A percentile compares a stretch with the other conserved stretches of the same genome.
These are phyloP conservation scores for Globisporangium camurandrum DNA, from an alignment of 352 stramenopile genomes.

Conservation along the genomic window DNA sequence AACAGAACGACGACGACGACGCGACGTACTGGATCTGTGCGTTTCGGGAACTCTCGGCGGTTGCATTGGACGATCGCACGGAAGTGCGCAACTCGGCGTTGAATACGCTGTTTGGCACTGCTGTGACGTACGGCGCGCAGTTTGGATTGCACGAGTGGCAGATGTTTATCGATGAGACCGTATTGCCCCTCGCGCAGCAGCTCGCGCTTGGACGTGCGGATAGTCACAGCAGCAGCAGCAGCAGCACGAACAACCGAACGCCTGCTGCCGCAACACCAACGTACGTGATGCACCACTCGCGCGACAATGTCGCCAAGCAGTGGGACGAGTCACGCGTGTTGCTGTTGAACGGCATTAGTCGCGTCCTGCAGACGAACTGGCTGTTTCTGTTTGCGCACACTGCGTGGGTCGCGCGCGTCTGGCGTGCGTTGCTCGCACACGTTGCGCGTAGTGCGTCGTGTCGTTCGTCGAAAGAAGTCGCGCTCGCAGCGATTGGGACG, in stretches of 20 bases:
- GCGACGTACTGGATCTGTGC: slow-evolving; percentile 49
- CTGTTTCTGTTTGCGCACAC: slow-evolving; percentile 50
- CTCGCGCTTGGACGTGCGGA: slow-evolving; percentile 13
- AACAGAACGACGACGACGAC: neutral
- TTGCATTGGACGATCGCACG: slow-evolving; percentile 88
- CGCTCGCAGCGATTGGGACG: slow-evolving; percentile 62
- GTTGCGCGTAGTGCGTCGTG: slow-evolving; percentile 45
- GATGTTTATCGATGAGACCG: slow-evolving; percentile 90
- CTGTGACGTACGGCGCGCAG: slow-evolving; percentile 90
- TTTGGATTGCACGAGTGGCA: slow-evolving; percentile 91
- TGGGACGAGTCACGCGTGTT: slow-evolving; percentile 96
- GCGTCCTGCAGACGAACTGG: slow-evolving; percentile 88
- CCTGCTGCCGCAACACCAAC: slow-evolving; percentile 8
- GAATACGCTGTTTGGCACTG: slow-evolving; percentile 96
- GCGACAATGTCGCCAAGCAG: slow-evolving; percentile 94
- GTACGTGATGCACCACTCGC: slow-evolving; percentile 92
- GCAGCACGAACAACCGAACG: neutral
- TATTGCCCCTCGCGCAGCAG: slow-evolving; percentile 84
- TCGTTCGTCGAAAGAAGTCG: slow-evolving; percentile 69
- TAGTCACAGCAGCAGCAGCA: neutral
- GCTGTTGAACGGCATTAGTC: slow-evolving; percentile 90
- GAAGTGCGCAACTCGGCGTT: slow-evolving; percentile 97
- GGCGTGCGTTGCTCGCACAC: slow-evolving; percentile 51
- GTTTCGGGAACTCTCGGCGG: slow-evolving; percentile 75
- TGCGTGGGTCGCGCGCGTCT: slow-evolving; percentile 58